A percentile compares a stretch with the other conserved stretches of the same genome.
phyloP scores from a whole-genome alignment of 108 stramenopile genomes.

The Skeletonema potamos region DNA sequence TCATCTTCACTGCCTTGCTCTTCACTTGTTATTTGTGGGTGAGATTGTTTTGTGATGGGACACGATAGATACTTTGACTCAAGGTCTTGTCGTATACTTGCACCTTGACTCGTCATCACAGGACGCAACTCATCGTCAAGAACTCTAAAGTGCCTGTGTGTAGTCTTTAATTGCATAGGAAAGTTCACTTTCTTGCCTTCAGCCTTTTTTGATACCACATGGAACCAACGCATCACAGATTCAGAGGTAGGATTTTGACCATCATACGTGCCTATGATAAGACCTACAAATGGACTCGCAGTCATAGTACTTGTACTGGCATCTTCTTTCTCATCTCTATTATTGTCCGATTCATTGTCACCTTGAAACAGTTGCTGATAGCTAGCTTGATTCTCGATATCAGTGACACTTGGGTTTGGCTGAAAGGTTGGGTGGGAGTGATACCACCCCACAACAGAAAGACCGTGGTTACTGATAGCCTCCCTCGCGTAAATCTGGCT shows the following conservation, averaged over 20 bases:
- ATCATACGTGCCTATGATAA: conserved; percentile 61
- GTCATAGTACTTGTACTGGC: background rate
- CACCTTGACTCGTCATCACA: conserved; percentile 13
- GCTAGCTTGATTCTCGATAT: conserved; percentile 58
- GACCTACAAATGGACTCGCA: conserved; percentile 49
- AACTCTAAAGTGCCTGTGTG: conserved; percentile 29
- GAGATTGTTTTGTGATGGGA: conserved; percentile 2
- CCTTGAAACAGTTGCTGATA: conserved; percentile 57
- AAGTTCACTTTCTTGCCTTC: conserved; percentile 27
- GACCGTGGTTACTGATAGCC: conserved; percentile 38
- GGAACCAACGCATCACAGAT: conserved; percentile 51
- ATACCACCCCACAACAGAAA: conserved; percentile 66
- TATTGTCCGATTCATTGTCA: conserved; percentile 9
- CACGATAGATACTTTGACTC: conserved; percentile 32
- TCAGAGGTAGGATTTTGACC: conserved; percentile 29
- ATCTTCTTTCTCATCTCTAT: conserved; percentile 12
- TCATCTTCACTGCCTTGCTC: background rate
- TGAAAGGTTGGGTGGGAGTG: conserved; percentile 39
- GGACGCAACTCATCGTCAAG: conserved; percentile 17
- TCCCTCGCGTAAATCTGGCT: conserved; percentile 52
- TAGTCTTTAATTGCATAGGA: conserved; percentile 42
- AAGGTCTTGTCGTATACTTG: conserved; percentile 23
- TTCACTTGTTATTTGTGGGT: background rate
- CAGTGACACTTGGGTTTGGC: conserved; percentile 56
- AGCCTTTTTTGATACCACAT: conserved; percentile 31